Percentiles rank a stretch among this genome's conserved stretches.
Evolutionary conservation across 352 stramenopile species (phyloP).

Genomic region (Pythium graminicola): DNA sequence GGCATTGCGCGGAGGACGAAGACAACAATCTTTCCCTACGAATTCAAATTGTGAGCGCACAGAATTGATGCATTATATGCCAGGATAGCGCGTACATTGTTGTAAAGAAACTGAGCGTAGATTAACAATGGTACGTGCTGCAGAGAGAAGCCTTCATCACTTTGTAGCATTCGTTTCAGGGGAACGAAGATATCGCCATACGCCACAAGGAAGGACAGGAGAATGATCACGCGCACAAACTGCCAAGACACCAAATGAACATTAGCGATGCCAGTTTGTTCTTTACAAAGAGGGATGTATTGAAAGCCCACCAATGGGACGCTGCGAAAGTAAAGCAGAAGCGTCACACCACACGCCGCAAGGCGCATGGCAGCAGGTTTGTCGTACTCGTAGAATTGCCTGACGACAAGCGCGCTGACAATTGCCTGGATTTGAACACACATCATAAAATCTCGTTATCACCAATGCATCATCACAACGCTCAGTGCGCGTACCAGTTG

Average conservation of each 20-base stretch:
- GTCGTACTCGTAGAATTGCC: conserved; percentile 41
- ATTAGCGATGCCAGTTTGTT: too few relatives aligned
- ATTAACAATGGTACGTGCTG: conserved; percentile 8
- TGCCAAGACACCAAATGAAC: conserved; percentile 25
- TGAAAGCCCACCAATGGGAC: conserved; percentile 33
- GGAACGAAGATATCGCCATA: conserved; percentile 56
- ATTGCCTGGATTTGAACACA: conserved; percentile 22
- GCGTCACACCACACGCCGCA: conserved; percentile 19
- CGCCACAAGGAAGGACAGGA: conserved; percentile 43
- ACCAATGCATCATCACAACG: background rate
- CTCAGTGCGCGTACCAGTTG: conserved; percentile 33
- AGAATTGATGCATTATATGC: background rate
- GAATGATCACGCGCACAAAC: conserved; percentile 53
- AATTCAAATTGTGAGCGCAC: background rate
- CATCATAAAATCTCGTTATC: background rate
- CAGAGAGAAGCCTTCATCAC: background rate
- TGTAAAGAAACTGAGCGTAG: conserved; percentile 17
- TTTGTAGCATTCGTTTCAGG: conserved; percentile 19
- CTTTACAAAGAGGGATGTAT: background rate
- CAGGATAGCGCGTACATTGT: conserved; percentile 13
- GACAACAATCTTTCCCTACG: conserved; percentile 18
- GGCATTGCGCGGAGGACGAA: conserved; percentile 12
- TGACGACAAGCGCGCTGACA: conserved; percentile 25
- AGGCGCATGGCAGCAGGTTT: conserved; percentile 47
- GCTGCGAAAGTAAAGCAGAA: conserved; percentile 63